phyloP scores from a whole-genome alignment of 2,329 filamentous ascomycete species.

The Drechslerella coelobrocha region DNA sequence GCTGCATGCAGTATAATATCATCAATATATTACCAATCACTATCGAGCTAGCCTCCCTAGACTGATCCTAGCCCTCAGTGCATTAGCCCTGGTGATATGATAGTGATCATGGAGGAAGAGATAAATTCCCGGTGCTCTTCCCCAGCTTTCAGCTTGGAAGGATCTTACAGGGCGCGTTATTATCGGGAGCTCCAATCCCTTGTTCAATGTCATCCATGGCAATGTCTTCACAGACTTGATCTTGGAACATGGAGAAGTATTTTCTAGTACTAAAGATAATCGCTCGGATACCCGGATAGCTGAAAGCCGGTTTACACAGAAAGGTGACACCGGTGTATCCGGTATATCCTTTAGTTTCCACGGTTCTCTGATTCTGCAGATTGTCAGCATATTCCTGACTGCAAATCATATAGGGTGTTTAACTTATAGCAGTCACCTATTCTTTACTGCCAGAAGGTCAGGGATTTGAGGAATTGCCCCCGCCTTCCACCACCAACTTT shows the following conservation, averaged over 20 bases:
- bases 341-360: background rate
- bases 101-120: background rate
- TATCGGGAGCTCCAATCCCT: background rate
- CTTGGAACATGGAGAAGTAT: constrained; percentile 3
- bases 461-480: background rate
- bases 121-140: background rate
- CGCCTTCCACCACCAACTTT: background rate
- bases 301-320: background rate
- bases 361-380: background rate
- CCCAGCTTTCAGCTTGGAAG: background rate
- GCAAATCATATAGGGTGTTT: background rate
- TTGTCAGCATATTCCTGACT: background rate
- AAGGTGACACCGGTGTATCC: background rate
- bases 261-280: background rate
- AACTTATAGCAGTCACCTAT: background rate
- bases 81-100: background rate
- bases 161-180: background rate
- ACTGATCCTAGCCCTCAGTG: background rate
- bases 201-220: background rate
- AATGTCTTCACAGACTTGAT: background rate
- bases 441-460: background rate
- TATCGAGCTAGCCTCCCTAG: no score
- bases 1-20: no score
- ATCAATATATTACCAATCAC: no score
- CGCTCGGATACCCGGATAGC: background rate